Conservation (phyloP, 345 rosid species). For the Clarkia xantiana region DNA sequence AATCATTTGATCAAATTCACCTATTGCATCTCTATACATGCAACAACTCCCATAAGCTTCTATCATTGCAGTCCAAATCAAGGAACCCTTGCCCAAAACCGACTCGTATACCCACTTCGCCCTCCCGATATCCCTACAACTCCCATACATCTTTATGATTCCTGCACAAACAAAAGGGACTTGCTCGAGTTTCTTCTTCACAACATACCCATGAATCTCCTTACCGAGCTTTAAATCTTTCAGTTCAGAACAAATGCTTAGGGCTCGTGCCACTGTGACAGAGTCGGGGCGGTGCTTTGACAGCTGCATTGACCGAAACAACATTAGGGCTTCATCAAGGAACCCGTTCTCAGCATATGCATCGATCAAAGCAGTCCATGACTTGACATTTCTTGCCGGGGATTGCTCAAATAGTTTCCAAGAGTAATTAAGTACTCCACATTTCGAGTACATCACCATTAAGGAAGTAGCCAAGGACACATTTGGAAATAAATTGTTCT, state of each 20-base stretch:
- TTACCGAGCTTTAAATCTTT: constrained; percentile 52
- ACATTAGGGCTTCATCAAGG: constrained; percentile 22
- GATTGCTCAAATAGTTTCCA: constrained; percentile 37
- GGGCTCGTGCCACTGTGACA: constrained; percentile 50
- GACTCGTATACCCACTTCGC: constrained; percentile 43
- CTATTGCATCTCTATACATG: constrained; percentile 32
- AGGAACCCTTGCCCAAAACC: constrained; percentile 49
- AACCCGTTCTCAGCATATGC: constrained; percentile 29
- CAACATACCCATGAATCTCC: constrained; percentile 59
- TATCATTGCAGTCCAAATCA: constrained; percentile 73
- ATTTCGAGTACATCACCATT: constrained; percentile 76
- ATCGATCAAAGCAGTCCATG: constrained; percentile 71
- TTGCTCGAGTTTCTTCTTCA: constrained; percentile 42
- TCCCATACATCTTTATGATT: constrained; percentile 60
- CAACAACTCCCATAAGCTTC: constrained; percentile 43
- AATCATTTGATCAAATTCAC: constrained; percentile 45
- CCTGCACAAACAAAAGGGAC: constrained; percentile 55
- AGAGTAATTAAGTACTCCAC: constrained; percentile 40
- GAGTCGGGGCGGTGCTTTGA: constrained; percentile 66
- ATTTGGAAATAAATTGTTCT: constrained; percentile 58
- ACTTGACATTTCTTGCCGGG: constrained; percentile 43
- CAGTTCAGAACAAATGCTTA: constrained; percentile 36
- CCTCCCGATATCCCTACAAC: constrained; percentile 29
- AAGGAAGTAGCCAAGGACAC: constrained; percentile 57
- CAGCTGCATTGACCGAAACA: constrained; percentile 51